Evolutionary conservation across 345 rosid genomes (phyloP).

Genomic region (Sonneratia caseolaris): DNA sequence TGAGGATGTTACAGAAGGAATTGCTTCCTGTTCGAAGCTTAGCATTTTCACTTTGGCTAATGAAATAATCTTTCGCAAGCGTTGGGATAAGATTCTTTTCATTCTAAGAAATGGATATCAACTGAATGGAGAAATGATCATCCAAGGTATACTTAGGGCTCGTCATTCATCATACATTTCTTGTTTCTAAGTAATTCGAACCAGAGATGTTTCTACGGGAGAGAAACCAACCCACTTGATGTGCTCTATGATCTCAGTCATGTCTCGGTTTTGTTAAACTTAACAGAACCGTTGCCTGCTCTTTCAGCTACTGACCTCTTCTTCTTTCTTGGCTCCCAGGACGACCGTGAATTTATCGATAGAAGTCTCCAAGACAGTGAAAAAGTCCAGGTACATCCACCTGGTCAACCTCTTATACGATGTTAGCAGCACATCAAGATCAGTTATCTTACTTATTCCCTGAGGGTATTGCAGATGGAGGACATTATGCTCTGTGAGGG

Average conservation of each 20-base stretch:
- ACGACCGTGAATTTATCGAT: slow-evolving; percentile 48
- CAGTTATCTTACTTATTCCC: background rate
- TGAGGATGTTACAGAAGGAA: background rate
- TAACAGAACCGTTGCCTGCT: too few species aligned
- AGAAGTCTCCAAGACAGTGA: slow-evolving; percentile 67
- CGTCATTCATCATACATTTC: background rate
- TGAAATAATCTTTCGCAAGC: too few species aligned
- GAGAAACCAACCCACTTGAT: background rate
- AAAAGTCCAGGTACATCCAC: slow-evolving; percentile 50
- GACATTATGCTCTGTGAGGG: slow-evolving; percentile 63
- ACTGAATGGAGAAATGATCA: too few species aligned
- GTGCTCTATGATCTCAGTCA: background rate
- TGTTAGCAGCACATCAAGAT: background rate
- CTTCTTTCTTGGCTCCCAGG: slow-evolving; percentile 29
- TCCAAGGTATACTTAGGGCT: too few species aligned
- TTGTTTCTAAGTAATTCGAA: background rate
- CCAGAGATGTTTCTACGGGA: background rate
- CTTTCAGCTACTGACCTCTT: background rate
- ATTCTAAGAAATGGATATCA: too few species aligned
- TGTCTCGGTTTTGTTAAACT: background rate
- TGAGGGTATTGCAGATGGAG: slow-evolving; percentile 44
- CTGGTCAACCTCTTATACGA: background rate
- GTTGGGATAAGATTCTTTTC: too few species aligned
- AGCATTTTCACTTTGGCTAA: too few species aligned
- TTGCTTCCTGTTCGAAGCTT: background rate